A percentile compares a stretch with the other conserved stretches of the same genome.
Evolutionary conservation across 2,329 filamentous ascomycete genomes (phyloP).

Genomic region (Aspergillus sp.): DNA sequence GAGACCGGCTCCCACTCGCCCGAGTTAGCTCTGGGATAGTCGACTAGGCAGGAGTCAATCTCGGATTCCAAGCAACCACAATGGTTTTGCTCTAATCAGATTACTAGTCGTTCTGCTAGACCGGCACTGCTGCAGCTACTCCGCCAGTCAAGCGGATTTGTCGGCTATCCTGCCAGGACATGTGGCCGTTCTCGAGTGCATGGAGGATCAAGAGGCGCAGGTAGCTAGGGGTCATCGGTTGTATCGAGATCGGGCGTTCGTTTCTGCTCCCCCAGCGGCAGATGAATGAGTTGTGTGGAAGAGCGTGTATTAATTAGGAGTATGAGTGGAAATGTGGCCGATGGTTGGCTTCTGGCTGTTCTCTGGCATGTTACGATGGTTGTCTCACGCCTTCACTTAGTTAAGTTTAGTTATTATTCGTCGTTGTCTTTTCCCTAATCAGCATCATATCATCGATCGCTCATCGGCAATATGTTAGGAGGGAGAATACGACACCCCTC

Average conservation of each 20-base stretch:
- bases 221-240: slow-evolving; percentile 11
- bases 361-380: not conserved
- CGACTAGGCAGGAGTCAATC: not conserved
- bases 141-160: slow-evolving; percentile 17
- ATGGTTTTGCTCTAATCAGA: not conserved
- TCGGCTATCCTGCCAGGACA: slow-evolving; percentile 21
- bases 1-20: slow-evolving; percentile 1
- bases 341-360: not conserved
- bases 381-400: not conserved
- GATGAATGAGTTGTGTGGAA: not conserved
- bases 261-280: not conserved
- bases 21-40: not conserved
- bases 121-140: slow-evolving; percentile 9
- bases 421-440: no score
- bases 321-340: not conserved
- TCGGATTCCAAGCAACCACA: not conserved
- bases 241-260: slow-evolving; percentile 22
- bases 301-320: no score
- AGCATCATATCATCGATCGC: not conserved
- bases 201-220: slow-evolving; percentile 20
- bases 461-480: not conserved
- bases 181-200: slow-evolving; percentile 29
- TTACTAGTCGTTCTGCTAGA: no score
- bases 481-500: not conserved
- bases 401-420: no score